Evolutionary conservation across 208 protist species (phyloP).

Genomic region (Trypanosoma mega): DNA sequence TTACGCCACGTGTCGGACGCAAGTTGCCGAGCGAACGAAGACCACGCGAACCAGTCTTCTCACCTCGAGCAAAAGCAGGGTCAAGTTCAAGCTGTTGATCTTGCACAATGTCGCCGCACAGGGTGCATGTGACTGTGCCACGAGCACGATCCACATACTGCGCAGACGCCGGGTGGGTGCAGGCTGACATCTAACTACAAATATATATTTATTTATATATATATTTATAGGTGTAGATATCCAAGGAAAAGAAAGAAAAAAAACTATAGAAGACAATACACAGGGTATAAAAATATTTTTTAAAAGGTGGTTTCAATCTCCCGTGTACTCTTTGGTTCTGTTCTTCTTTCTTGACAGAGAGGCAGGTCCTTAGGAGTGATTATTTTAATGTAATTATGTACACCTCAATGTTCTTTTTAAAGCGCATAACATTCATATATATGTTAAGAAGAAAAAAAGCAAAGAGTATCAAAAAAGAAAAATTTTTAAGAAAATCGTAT

Average conservation of each 20-base stretch:
- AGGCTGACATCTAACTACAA: slow-evolving; percentile 43
- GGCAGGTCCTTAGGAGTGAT: too few relatives aligned
- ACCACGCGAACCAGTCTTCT: slow-evolving; percentile 5
- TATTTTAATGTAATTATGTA: too few relatives aligned
- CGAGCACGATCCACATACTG: slow-evolving; percentile 60
- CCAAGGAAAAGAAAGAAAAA: slow-evolving; percentile 7
- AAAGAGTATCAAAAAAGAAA: too few relatives aligned
- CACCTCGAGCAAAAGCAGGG: slow-evolving; percentile 59
- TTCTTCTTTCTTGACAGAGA: too few relatives aligned
- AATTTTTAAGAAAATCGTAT: too few relatives aligned
- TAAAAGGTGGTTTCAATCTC: too few relatives aligned
- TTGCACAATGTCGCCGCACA: slow-evolving; percentile 77
- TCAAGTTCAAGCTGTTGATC: slow-evolving; percentile 81
- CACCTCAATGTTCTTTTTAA: too few relatives aligned
- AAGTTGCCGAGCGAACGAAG: slow-evolving; percentile 35
- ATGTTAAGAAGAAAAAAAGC: too few relatives aligned
- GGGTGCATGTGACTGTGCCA: slow-evolving; percentile 69
- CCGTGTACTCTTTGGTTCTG: too few relatives aligned
- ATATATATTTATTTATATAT: slow-evolving; percentile 1
- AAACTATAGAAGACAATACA: too few relatives aligned
- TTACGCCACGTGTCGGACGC: slow-evolving; percentile 39
- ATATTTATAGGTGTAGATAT: not conserved
- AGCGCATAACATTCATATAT: too few relatives aligned
- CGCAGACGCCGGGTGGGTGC: slow-evolving; percentile 69
- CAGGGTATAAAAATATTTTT: too few relatives aligned